Conservation (phyloP, 1,139 yeast genomes). For the Hyphopichia burtonii region DNA sequence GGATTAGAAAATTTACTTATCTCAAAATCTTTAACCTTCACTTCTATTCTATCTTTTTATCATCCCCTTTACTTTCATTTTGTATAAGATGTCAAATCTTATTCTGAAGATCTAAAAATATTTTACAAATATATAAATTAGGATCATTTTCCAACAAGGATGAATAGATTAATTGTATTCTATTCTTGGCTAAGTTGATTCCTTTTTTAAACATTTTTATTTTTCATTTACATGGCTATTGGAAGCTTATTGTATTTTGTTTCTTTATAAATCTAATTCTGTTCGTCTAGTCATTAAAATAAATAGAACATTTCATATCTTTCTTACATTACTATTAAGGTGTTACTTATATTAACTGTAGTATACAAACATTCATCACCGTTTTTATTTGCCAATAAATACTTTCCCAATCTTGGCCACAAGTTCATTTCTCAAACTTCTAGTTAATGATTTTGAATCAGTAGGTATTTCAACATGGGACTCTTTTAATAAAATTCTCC, state of each 20-base stretch:
- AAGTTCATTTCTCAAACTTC: conserved; percentile 31
- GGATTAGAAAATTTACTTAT: neutral
- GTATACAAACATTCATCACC: too few relatives aligned
- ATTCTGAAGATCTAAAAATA: too few relatives aligned
- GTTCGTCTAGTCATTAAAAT: neutral
- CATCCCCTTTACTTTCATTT: neutral
- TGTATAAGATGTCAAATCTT: neutral
- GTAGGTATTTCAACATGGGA: conserved; percentile 20
- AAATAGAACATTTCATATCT: neutral
- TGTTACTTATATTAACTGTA: too few relatives aligned
- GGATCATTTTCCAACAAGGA: too few relatives aligned
- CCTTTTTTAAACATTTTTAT: neutral
- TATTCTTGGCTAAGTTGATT: too few relatives aligned
- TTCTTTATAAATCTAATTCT: neutral
- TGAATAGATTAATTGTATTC: too few relatives aligned
- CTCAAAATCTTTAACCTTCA: neutral
- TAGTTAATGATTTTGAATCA: conserved; percentile 22
- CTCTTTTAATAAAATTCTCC: conserved; percentile 29
- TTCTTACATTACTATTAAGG: neutral
- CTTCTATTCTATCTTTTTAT: neutral
- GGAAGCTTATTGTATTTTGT: neutral
- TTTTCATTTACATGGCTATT: neutral
- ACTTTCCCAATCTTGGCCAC: conserved; percentile 39
- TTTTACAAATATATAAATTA: too few relatives aligned
- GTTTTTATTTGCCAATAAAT: conserved; percentile 29